phyloP scores from a whole-genome alignment of 148 eudicot species.

The Persicaria maculosa region DNA sequence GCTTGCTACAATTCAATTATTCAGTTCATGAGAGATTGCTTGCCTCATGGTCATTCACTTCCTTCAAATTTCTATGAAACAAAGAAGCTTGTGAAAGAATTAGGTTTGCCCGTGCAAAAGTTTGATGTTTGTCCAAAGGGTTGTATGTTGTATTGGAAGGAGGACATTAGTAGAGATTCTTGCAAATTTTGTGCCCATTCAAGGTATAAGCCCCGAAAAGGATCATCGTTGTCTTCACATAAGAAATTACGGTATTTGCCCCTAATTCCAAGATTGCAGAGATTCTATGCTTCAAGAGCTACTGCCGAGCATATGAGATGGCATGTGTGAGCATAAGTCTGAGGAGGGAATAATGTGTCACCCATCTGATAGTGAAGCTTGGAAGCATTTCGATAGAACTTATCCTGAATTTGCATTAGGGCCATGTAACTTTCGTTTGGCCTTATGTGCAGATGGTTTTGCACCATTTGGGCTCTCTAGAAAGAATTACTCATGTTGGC shows the following conservation, averaged over 20 bases:
- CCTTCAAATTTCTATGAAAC: background rate
- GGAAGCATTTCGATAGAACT: too few species aligned
- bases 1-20: background rate
- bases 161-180: background rate
- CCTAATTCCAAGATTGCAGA: background rate
- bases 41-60: background rate
- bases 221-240: background rate
- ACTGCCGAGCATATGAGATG: background rate
- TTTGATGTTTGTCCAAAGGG: background rate
- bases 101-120: background rate
- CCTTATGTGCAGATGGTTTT: too few species aligned
- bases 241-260: background rate
- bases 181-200: background rate
- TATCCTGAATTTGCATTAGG: too few species aligned
- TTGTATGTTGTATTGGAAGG: background rate
- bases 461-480: too few species aligned
- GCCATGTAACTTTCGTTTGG: too few species aligned
- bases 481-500: too few species aligned
- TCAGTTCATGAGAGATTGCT: background rate
- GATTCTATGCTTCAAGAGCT: background rate
- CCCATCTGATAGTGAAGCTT: too few species aligned
- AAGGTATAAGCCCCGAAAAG: background rate
- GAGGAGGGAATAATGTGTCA: too few species aligned
- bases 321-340: too few species aligned
- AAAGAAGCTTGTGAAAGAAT: background rate